Conservation (phyloP, 305 asterid species). For the Ajuga reptans region DNA sequence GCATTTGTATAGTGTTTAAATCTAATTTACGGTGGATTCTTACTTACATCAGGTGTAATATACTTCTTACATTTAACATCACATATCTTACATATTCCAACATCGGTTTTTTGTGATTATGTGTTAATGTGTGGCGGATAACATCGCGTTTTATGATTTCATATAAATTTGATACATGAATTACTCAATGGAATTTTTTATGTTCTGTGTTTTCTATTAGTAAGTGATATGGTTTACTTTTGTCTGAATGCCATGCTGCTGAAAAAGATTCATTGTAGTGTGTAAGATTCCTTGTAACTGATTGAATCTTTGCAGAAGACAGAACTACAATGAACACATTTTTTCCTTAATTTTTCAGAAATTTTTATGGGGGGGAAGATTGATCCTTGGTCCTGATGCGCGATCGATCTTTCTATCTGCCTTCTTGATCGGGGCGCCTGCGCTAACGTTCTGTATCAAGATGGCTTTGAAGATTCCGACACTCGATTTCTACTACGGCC, state of each 20-base stretch:
- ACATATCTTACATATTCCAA: no score
- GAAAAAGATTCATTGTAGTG: no score
- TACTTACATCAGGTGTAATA: no score
- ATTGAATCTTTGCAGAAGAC: neutral
- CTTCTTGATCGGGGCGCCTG: conserved; percentile 58
- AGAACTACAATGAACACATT: neutral
- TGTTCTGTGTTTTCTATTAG: neutral
- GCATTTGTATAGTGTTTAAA: neutral
- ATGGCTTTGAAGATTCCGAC: conserved; percentile 35
- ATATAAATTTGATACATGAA: no score
- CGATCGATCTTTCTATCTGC: conserved; percentile 46
- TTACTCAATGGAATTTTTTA: no score
- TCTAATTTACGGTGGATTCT: neutral
- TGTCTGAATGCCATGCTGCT: no score
- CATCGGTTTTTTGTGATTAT: no score
- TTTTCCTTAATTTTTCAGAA: conserved; percentile 32
- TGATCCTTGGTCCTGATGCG: conserved; percentile 74
- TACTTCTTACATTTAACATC: no score
- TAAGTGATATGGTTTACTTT: neutral
- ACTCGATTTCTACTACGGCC: conserved; percentile 31
- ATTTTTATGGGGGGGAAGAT: conserved; percentile 69
- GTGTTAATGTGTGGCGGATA: no score
- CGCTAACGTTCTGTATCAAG: conserved; percentile 49
- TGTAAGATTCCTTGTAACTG: neutral
- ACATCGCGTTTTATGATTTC: no score